These are phyloP conservation scores for Silene coronaria DNA, from an alignment of 179 eudicot genomes.

Conservation along the genomic window DNA sequence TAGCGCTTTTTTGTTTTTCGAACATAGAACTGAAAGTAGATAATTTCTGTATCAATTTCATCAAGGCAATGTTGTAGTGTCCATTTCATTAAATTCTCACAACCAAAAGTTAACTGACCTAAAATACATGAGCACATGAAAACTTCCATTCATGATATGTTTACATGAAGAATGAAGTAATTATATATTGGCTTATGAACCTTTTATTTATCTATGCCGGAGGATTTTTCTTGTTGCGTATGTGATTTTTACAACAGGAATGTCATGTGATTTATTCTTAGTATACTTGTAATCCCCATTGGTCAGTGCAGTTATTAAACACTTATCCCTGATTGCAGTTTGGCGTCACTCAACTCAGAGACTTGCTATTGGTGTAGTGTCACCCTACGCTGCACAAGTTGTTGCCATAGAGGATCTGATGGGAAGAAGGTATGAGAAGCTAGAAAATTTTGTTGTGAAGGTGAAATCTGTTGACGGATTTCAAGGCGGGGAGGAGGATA, in stretches of 20 bases:
- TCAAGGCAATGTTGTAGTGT: no score
- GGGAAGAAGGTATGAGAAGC: conserved; percentile 39
- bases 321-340: conserved; percentile 15
- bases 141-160: no score
- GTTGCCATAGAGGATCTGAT: conserved; percentile 47
- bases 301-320: background rate
- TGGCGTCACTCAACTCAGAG: conserved; percentile 26
- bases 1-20: background rate
- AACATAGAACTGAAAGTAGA: background rate
- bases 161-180: no score
- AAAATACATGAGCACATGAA: no score
- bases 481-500: conserved; percentile 75
- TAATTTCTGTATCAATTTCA: no score
- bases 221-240: background rate
- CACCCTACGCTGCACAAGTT: conserved; percentile 63
- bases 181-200: no score
- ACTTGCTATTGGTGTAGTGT: conserved; percentile 40
- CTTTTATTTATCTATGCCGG: background rate
- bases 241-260: background rate
- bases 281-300: background rate
- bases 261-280: background rate
- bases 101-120: no score
- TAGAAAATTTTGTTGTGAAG: conserved; percentile 44
- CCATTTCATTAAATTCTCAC: no score
- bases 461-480: conserved; percentile 77